Conservation (phyloP, 2,329 filamentous ascomycete genomes). For the Tolypocladium inflatum region DNA sequence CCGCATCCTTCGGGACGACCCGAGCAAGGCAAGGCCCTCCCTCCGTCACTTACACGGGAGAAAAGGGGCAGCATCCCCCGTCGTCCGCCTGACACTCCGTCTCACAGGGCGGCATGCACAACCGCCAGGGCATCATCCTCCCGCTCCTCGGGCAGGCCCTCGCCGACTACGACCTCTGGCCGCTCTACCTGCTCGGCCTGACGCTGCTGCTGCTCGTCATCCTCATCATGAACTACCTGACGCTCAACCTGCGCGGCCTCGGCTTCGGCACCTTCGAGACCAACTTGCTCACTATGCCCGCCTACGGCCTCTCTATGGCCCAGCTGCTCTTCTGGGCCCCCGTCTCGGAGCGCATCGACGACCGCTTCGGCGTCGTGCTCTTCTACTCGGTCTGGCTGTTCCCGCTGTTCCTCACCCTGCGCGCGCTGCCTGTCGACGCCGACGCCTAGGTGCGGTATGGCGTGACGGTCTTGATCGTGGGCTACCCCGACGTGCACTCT, state of each 20-base stretch:
- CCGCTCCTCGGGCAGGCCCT: constrained; percentile 37
- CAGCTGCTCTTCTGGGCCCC: constrained; percentile 33
- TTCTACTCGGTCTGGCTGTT: constrained; percentile 43
- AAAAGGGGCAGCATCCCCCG: too few species aligned
- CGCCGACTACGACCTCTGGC: constrained; percentile 46
- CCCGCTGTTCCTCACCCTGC: constrained; percentile 40
- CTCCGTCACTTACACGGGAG: too few species aligned
- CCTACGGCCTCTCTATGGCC: constrained; percentile 26
- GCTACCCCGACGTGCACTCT: background rate
- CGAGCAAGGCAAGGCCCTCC: constrained; percentile 23
- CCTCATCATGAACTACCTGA: constrained; percentile 40
- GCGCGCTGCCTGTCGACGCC: constrained; percentile 17
- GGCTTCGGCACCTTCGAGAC: constrained; percentile 43
- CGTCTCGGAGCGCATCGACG: constrained; percentile 33
- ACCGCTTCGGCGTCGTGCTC: constrained; percentile 27
- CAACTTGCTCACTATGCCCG: constrained; percentile 41
- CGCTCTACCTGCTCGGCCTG: constrained; percentile 41
- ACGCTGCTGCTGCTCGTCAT: constrained; percentile 35
- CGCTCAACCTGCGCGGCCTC: constrained; percentile 38
- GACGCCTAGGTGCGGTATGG: constrained; percentile 4
- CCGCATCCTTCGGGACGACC: constrained; percentile 44
- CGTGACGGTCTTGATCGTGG: background rate
- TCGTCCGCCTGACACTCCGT: too few species aligned
- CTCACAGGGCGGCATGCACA: constrained; percentile 37
- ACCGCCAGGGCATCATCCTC: constrained; percentile 42